Base-by-base conservation (phyloP, 768 basidiomycete genomes). In the Pluteus cervinus region DNA sequence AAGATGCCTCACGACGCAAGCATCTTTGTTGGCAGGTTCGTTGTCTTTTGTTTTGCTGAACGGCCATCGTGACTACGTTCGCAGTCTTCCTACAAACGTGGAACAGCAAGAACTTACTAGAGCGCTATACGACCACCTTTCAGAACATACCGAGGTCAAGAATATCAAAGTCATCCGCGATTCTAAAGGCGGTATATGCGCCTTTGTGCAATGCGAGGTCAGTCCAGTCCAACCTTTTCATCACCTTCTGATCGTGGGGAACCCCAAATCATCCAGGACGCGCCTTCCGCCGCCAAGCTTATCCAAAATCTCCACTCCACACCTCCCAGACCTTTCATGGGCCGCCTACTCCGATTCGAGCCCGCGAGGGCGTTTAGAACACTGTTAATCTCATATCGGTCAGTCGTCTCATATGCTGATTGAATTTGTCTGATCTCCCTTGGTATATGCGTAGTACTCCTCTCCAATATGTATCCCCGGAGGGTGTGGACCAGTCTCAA, bases 141-240 rank as follows among this genome's bases (percentile, higher is more conserved):
- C 79, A 5, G 71, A 73, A 37, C 72, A 83, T 52, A 65, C 74
- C 0, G 73, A 79, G 43, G 63, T 86, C 46, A 80, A 76, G 55
- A 73, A 71, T 33, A 70, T 88, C 55, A 76, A 75, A 52, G 77
- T 87, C 36, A 74, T 87, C 28, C 79, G 79, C 39, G 83, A 87
- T 56, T 74, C 71, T 40, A 82, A 79, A 55, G 83, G 83, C 25
- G 81, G 84, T 10, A 75, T 83, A 30, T 89, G 86, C 52, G 87
- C 86, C 40, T 90, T 90, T 55, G 79, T 87, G 16, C 87, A 89
- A 59, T 88, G 86, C 68, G 73, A 86, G 68, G 87, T 86, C 50
- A 29, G 67, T 45, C 29, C 12, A 33, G 39, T 16, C 2, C 9
- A 20, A 26, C n/a, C 18, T 24, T 35, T 35, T 35, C 10, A 10